Base-by-base conservation (phyloP, 495 filamentous ascomycete genomes). In the Ascodesmis nigricans region DNA sequence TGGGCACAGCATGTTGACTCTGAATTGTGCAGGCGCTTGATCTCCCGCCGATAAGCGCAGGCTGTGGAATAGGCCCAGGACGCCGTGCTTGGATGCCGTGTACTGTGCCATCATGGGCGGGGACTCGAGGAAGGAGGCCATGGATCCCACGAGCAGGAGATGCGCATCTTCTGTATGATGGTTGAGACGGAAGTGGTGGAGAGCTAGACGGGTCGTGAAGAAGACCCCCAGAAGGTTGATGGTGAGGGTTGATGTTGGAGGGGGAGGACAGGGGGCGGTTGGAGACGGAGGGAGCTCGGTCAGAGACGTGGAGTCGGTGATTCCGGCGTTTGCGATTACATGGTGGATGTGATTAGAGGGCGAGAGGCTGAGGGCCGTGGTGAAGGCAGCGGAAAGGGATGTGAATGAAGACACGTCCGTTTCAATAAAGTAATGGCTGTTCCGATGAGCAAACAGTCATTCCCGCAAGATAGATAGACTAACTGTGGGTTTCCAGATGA, bases 301-400 rank as follows among this genome's bases (percentile, higher is more conserved):
- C 16, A 67, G 54, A 14, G 38, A 29, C 18, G 53, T 54, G 6
- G 52, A 40, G 19, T 65, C 59, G 48, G 65, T 60, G 32, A 77
- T 66, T 19, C 73, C 75, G 3, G 75, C 75, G 46, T 72, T 76
- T 30, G 71, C 69, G 34, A 78, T 63, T 0, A 78, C 66, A 18
- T 60, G 59, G 48, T 78, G 66, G 37, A 79, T 58, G 1, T 55
- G 46, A 5, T 62, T 59, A 22, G 65, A 54, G 1, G 69, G 69
- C 22, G 66, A 70, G 13, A 55, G 49, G 23, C 52, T 31, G n/a
- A 59, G 49, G n/a, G 66, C 61, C 27, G 43, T 35, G 9, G 61
- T 58, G 56, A 78, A 80, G 33, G 73, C 60, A 15, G 60, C 42
- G 26, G 69, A 60, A 40, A 76, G 73, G 26, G 62, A 64, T 24